phyloP scores from a whole-genome alignment of 495 filamentous ascomycete species.

The Daldinia concentrica region DNA sequence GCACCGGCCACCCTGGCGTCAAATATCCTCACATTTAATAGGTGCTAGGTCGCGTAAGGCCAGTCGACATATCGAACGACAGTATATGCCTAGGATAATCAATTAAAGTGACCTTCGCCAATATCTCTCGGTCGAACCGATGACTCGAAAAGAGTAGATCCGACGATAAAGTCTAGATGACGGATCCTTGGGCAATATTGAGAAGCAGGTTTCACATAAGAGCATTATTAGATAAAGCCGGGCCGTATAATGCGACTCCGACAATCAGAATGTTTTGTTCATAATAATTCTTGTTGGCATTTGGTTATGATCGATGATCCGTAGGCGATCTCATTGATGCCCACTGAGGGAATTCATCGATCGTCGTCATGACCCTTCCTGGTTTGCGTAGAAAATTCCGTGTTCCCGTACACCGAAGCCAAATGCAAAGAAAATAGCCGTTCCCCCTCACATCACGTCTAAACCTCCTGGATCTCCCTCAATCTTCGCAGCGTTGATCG shows the following conservation, averaged over 20 bases:
- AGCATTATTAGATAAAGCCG: constrained; percentile 14
- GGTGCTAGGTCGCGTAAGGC: background rate
- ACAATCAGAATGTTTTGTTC: constrained; percentile 28
- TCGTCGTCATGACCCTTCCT: constrained; percentile 41
- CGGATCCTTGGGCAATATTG: background rate
- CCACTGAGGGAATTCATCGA: constrained; percentile 32
- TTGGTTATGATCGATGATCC: constrained; percentile 40
- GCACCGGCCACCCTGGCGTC: constrained; percentile 3
- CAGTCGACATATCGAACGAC: background rate
- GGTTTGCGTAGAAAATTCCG: constrained; percentile 43
- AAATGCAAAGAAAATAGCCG: constrained; percentile 41
- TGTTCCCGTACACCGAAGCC: constrained; percentile 44
- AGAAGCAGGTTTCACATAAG: constrained; percentile 29
- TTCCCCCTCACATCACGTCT: constrained; percentile 49
- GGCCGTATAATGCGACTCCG: constrained; percentile 18
- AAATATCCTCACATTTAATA: constrained; percentile 3
- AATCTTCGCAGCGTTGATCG: constrained; percentile 97
- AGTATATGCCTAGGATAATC: constrained; percentile 4
- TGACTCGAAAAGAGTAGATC: constrained; percentile 17
- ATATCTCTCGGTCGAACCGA: constrained; percentile 20
- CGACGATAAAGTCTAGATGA: constrained; percentile 8
- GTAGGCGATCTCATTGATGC: constrained; percentile 38
- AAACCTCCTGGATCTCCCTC: constrained; percentile 98
- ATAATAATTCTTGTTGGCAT: constrained; percentile 43
- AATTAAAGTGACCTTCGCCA: background rate